Evolutionary conservation across 1,284 basidiomycete species (phyloP), one percentile per base, ranked within the genome.

Genomic region (Paramarasmius palmivorus): DNA sequence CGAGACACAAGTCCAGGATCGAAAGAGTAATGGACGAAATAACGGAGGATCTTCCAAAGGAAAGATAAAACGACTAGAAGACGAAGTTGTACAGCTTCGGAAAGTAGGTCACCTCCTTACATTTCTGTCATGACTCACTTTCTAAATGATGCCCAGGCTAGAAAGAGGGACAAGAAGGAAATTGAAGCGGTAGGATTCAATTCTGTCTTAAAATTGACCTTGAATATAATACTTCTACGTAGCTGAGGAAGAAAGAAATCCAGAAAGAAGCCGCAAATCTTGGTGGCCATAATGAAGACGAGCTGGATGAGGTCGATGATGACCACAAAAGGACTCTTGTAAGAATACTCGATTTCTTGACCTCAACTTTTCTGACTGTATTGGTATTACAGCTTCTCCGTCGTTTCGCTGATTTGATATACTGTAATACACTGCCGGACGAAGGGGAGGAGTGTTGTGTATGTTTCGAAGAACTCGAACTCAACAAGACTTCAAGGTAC

Each of bases 251-350:
- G 39, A 71, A 64, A 47, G 74, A 77, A 55, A 59, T 72, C 8
- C 63, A 69, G 55, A 61, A 57, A 17, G 77, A 79, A 54, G 71
- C 72, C 1, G 58, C 69, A 7, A 75, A 78, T 19, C 53, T 55
- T 22, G 6, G 12, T 7, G 37, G 29, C 10, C 19, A 17, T n/a
- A 23, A 19, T 42, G 49, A 15, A 14, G 10, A 15, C 34, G 58
- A 55, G 15, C 60, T 57, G 15, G 56, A 66, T 40, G 69, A 67
- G 15, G 60, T 63, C 1, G 68, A 61, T 2, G 74, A 67, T 15
- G 60, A 63, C 1, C 51, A 72, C 56, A 59, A 65, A n/a, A 76
- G 77, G 74, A 67, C 71, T 50, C 77, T 76, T 63, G 77, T 74
- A 34, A 41, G 60, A 7, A 10, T 45, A 34, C 25, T 38, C 40